Evolutionary conservation across 169 alveolate genomes (phyloP), one percentile per base, ranked within the genome.

Genomic region (Cryptosporidium canis): DNA sequence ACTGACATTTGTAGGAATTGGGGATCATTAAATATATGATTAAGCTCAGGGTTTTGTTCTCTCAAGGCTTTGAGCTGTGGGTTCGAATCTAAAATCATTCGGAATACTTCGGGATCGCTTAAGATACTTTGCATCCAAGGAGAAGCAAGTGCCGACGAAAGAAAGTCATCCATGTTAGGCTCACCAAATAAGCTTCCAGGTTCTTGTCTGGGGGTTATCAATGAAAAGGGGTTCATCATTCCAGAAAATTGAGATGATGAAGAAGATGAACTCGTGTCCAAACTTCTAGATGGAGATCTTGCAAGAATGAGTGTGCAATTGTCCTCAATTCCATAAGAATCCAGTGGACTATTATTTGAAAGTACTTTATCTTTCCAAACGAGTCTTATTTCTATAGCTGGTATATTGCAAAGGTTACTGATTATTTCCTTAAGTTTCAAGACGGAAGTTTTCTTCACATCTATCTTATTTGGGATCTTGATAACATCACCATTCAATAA

Each of bases 21-120:
- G n/a, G 94, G 94, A 61, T 92, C 94, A 39, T 71, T 64, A 44
- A 92, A 85, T 7, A 92, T 61, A 37, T 83, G 93, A 66, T 83
- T 90, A 31, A 92, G 70, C 16, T 92, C 94, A 2, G 93, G 94
- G 63, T 92, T 92, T 58, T 77, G 91, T 55, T 92, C 94, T 65
- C 94, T 63, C 37, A 92, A 77, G 29, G 56, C 84, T 58, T 64
- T 87, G 39, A 92, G 58, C 55, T 83, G 91, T 16, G 94, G 94
- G 67, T 90, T 92, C 48, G 94, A 91, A 18, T 91, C 92, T 43
- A 91, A 31, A 53, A 91, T 58, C 53, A 64, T 67, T n/a, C 83
- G 53, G 63, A 91, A 64, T 21, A 91, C 58, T 63, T 91, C 94
- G 29, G 94, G 94, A 63, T 71, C 85, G 37, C 39, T 77, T 7